phyloP scores from a whole-genome alignment of 495 filamentous ascomycete genomes.

The Aspergillus steynii region DNA sequence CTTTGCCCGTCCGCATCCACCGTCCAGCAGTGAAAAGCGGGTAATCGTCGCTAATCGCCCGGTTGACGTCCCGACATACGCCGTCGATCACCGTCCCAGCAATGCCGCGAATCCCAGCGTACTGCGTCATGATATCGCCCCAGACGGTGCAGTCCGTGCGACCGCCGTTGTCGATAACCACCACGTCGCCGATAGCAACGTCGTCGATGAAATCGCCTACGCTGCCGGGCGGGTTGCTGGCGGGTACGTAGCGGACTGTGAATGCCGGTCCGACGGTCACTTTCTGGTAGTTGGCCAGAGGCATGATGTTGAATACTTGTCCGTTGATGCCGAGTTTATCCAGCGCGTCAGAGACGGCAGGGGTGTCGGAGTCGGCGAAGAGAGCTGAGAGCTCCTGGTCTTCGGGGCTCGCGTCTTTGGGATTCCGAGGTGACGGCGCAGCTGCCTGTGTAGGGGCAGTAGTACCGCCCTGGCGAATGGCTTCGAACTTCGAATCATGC shows the following conservation, averaged over 20 bases:
- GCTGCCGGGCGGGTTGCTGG: constrained; percentile 23
- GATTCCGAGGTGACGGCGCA: not conserved
- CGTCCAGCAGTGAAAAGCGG: constrained; percentile 21
- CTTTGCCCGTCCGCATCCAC: constrained; percentile 24
- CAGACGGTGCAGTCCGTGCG: constrained; percentile 26
- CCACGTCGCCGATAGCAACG: constrained; percentile 20
- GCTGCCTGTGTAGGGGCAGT: too few species aligned
- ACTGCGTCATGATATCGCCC: constrained; percentile 28
- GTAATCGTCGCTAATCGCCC: constrained; percentile 21
- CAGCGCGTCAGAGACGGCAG: constrained; percentile 25
- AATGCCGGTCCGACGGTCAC: constrained; percentile 24
- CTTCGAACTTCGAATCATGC: constrained; percentile 24
- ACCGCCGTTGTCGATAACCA: constrained; percentile 25
- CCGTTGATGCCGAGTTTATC: constrained; percentile 25
- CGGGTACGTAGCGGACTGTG: constrained; percentile 25
- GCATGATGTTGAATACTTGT: constrained; percentile 23
- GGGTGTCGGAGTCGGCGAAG: constrained; percentile 24
- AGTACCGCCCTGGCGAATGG: constrained; percentile 4
- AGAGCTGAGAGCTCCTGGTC: constrained; percentile 22
- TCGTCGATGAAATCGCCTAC: constrained; percentile 27
- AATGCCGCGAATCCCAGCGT: constrained; percentile 21
- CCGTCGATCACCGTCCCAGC: constrained; percentile 25
- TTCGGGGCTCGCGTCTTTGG: constrained; percentile 14
- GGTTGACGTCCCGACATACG: constrained; percentile 24
- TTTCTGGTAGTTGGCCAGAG: constrained; percentile 21